Evolutionary conservation across 768 basidiomycete genomes (phyloP).

Genomic region (Wakefieldia striispora): DNA sequence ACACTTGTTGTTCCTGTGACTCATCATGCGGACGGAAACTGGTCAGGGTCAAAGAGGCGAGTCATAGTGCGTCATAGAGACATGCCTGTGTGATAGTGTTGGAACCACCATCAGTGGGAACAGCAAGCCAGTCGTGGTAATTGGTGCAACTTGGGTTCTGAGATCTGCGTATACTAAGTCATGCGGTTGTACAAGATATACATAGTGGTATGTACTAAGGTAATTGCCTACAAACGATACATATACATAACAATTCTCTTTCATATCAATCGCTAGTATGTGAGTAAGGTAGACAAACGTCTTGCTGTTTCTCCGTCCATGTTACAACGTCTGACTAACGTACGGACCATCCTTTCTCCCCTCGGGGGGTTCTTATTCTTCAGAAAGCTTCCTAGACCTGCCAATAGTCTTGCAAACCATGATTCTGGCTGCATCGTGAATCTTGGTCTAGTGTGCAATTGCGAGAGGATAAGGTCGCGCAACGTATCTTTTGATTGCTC

Average conservation of each 20-base stretch:
- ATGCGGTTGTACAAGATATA: no score
- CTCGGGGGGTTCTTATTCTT: conserved; percentile 21
- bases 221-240: background rate
- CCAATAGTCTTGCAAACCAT: conserved; percentile 23
- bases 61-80: no score
- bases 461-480: conserved; percentile 16
- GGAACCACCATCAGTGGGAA: no score
- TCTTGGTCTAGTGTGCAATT: conserved; percentile 7
- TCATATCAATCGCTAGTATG: background rate
- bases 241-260: background rate
- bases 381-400: conserved; percentile 20
- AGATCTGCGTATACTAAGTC: no score
- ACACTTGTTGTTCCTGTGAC: no score
- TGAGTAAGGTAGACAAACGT: conserved; percentile 16
- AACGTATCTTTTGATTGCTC: conserved; percentile 31
- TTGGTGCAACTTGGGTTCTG: no score
- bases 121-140: no score
- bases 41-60: no score
- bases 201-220: no score
- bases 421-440: conserved; percentile 27
- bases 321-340: conserved; percentile 27
- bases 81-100: no score
- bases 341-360: conserved; percentile 25
- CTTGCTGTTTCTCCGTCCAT: conserved; percentile 28
- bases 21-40: no score